phyloP scores from a whole-genome alignment of 176 grass and related monocot genomes.

The Triticum timopheevii region DNA sequence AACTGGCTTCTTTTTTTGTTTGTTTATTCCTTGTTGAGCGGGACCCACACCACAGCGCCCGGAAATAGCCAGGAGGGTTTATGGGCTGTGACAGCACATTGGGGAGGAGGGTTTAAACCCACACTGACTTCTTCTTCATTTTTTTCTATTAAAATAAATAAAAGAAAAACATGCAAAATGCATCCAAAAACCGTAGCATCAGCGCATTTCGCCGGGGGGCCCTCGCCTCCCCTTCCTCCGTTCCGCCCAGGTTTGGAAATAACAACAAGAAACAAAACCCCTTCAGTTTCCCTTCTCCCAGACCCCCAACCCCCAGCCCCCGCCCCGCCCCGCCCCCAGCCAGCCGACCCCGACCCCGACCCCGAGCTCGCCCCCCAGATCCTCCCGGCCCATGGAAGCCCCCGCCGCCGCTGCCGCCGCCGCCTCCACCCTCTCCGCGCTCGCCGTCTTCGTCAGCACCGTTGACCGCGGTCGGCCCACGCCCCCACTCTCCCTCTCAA shows the following conservation, averaged over 20 bases:
- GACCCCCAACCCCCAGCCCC: too few relatives aligned
- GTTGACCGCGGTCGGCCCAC: conserved; percentile 26
- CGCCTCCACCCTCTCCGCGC: conserved; percentile 43
- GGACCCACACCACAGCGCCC: too few relatives aligned
- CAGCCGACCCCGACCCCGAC: not conserved
- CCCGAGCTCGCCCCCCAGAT: not conserved
- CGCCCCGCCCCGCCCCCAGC: too few relatives aligned
- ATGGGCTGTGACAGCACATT: not conserved
- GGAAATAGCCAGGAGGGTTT: not conserved
- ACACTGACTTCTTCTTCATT: not conserved
- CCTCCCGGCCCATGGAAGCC: conserved; percentile 16
- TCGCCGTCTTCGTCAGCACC: conserved; percentile 46
- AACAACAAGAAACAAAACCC: not conserved
- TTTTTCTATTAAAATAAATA: too few relatives aligned
- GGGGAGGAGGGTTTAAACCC: not conserved
- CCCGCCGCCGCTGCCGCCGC: conserved; percentile 27
- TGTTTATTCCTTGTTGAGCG: too few relatives aligned
- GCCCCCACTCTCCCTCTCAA: not conserved
- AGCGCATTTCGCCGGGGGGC: not conserved
- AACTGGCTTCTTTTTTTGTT: too few relatives aligned
- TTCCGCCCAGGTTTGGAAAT: not conserved
- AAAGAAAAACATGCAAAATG: too few relatives aligned
- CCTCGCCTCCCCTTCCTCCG: too few relatives aligned
- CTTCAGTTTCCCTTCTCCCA: not conserved
- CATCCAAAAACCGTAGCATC: not conserved